Conservation (phyloP, 306 rosid genomes). For the Carpinus viminea region DNA sequence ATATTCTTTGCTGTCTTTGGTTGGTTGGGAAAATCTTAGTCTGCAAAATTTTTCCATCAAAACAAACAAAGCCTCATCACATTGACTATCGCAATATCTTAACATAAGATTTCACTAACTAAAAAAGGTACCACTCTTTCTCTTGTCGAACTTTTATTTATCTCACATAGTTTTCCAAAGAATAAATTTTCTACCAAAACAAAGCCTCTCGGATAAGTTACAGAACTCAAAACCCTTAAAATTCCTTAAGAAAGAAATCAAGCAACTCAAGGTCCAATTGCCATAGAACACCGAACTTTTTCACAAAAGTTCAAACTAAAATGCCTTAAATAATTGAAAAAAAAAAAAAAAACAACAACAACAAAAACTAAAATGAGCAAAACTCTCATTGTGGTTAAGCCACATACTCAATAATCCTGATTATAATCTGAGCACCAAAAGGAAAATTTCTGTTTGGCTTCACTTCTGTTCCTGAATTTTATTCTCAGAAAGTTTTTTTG, state of each 20-base stretch:
- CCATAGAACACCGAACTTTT: not conserved
- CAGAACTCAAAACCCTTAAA: not conserved
- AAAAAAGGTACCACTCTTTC: no score
- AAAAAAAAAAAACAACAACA: no score
- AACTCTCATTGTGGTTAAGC: not conserved
- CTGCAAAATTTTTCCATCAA: not conserved
- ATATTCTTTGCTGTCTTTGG: no score
- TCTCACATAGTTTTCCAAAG: not conserved
- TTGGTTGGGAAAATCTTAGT: not conserved
- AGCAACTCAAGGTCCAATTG: not conserved
- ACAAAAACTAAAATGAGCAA: not conserved
- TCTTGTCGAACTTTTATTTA: not conserved
- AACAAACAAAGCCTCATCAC: not conserved
- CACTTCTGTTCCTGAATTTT: slow-evolving; percentile 5
- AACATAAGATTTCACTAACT: not conserved
- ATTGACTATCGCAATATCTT: not conserved
- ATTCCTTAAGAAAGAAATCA: not conserved
- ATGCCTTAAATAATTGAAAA: no score
- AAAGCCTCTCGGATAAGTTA: not conserved
- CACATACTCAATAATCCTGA: not conserved
- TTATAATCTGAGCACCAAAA: not conserved
- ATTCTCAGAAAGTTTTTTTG: slow-evolving; percentile 11
- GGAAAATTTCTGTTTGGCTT: not conserved
- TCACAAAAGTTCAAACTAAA: not conserved
- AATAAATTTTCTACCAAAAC: not conserved